These are phyloP conservation scores for Chytriomyces hyalinus DNA, from an alignment of 192 early-diverging fungal species.

Conservation along the genomic window DNA sequence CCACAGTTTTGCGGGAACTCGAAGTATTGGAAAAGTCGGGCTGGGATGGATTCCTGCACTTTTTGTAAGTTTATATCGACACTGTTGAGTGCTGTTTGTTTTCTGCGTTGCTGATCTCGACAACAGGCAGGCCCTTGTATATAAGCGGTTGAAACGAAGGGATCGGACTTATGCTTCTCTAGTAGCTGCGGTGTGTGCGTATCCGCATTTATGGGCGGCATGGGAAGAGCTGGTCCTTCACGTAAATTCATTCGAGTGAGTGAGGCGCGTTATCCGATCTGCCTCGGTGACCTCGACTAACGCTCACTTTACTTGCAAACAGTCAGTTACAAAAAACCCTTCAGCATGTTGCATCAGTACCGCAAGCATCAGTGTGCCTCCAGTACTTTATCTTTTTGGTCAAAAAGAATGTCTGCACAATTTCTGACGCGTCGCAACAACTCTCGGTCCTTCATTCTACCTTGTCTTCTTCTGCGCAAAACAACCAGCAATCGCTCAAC, in stretches of 20 bases:
- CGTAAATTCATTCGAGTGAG: constrained; percentile 4
- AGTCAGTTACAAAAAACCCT: background rate
- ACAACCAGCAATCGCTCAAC: background rate
- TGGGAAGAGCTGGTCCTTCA: constrained; percentile 77
- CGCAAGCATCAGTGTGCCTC: constrained; percentile 14
- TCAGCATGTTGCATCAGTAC: background rate
- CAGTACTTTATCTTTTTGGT: constrained; percentile 28
- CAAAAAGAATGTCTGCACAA: constrained; percentile 20
- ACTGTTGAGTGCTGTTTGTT: background rate
- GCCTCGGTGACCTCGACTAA: constrained; percentile 4
- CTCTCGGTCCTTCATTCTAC: background rate
- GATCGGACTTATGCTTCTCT: constrained; percentile 44
- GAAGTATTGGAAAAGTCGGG: constrained; percentile 12
- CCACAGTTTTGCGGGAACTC: constrained; percentile 30
- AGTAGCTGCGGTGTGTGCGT: constrained; percentile 69
- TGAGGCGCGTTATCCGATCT: constrained; percentile 16
- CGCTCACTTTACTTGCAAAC: background rate
- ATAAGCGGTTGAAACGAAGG: constrained; percentile 17
- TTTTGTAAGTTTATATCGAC: constrained; percentile 58
- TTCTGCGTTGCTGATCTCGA: background rate
- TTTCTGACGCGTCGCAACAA: background rate
- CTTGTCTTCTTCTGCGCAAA: background rate
- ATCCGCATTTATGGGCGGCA: constrained; percentile 89
- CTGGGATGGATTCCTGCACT: constrained; percentile 70
- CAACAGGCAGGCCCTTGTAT: constrained; percentile 24